phyloP scores from a whole-genome alignment of 306 rosid species.

The Carpinus viminea region DNA sequence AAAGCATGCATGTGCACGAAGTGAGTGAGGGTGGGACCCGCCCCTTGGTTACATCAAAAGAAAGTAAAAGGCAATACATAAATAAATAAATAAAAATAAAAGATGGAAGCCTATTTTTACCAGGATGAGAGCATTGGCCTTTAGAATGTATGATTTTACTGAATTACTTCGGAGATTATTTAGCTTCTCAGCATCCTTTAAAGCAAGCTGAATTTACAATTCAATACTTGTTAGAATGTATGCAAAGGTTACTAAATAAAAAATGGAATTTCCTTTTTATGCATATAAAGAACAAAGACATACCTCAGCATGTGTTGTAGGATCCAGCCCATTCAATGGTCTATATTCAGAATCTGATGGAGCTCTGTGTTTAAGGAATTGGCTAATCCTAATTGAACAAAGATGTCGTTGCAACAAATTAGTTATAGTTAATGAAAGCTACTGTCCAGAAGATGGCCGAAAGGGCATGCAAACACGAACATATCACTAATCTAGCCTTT shows the following conservation, averaged over 20 bases:
- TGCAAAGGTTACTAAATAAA: conserved; percentile 4
- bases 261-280: conserved; percentile 24
- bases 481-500: conserved; percentile 1
- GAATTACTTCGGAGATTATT: conserved; percentile 50
- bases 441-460: conserved; percentile 14
- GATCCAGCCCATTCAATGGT: conserved; percentile 90
- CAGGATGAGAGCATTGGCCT: conserved; percentile 70
- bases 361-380: conserved; percentile 56
- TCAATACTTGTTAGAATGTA: conserved; percentile 12
- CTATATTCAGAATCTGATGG: conserved; percentile 81
- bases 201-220: conserved; percentile 70
- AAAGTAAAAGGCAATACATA: not conserved
- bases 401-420: conserved; percentile 26
- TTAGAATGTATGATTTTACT: conserved; percentile 70
- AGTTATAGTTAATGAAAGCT: conserved; percentile 28
- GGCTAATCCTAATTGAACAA: conserved; percentile 66
- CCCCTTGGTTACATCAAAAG: not conserved
- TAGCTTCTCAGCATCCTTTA: conserved; percentile 91
- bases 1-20: not conserved
- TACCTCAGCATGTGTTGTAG: conserved; percentile 94
- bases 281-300: conserved; percentile 30
- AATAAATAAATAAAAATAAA: not conserved
- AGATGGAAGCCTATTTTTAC: conserved; percentile 40
- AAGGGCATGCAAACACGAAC: not conserved
- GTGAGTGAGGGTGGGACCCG: not conserved